phyloP scores from a whole-genome alignment of 1,139 yeast species.

The Pichia sp. region DNA sequence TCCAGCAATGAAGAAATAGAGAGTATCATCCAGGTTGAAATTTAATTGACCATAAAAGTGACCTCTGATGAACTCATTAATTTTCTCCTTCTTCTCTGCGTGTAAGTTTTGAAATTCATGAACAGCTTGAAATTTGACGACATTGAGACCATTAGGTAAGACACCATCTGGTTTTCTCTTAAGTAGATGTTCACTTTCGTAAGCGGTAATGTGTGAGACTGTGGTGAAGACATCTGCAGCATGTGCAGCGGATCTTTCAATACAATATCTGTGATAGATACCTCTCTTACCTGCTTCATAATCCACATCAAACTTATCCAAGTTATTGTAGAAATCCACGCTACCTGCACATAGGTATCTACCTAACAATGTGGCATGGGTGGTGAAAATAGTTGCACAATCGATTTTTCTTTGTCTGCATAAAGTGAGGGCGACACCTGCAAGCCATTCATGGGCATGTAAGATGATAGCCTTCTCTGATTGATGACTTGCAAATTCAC shows the following conservation, averaged over 20 bases:
- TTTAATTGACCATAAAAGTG: conserved; percentile 97
- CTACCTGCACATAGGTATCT: conserved; percentile 95
- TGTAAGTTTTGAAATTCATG: conserved; percentile 98
- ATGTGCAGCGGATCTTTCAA: conserved; percentile 95
- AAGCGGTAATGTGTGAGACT: conserved; percentile 94
- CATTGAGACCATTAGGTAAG: conserved; percentile 92
- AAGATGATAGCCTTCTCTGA: conserved; percentile 75
- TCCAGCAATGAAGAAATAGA: conserved; percentile 95
- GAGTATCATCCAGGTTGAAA: conserved; percentile 87
- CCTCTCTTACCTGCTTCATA: conserved; percentile 98
- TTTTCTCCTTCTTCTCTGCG: conserved; percentile 84
- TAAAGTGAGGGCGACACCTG: conserved; percentile 91
- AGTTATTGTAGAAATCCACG: conserved; percentile 90
- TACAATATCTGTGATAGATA: conserved; percentile 93
- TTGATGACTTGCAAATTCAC: conserved; percentile 82
- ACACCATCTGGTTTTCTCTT: conserved; percentile 98
- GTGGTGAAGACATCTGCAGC: conserved; percentile 97
- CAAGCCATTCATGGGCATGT: conserved; percentile 98
- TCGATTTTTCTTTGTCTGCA: conserved; percentile 90
- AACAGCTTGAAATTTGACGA: conserved; percentile 92
- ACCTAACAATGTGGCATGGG: conserved; percentile 94
- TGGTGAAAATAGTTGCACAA: conserved; percentile 91
- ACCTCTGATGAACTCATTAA: conserved; percentile 91
- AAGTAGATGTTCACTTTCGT: conserved; percentile 85
- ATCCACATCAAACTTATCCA: conserved; percentile 88